phyloP scores from a whole-genome alignment of 139 green algal species.

The Axilococcus clingmanii region DNA sequence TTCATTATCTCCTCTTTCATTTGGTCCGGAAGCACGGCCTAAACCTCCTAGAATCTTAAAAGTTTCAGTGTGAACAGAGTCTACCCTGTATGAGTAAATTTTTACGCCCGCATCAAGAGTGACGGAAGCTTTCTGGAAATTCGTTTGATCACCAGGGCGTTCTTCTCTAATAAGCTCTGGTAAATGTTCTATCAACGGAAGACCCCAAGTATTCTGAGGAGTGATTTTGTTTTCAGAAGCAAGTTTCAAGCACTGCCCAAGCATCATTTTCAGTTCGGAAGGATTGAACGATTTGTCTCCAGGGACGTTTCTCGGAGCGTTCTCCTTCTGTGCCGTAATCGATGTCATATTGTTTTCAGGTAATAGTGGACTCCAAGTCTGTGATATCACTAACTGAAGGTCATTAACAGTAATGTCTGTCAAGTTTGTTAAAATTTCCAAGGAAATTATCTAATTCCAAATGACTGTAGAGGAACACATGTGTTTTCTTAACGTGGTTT shows the following conservation, averaged over 20 bases:
- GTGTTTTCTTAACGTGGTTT: too few relatives aligned
- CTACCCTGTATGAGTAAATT: slow-evolving; percentile 83
- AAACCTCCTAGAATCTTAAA: slow-evolving; percentile 65
- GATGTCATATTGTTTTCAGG: too few relatives aligned
- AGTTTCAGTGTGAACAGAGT: slow-evolving; percentile 69
- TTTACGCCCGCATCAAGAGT: slow-evolving; percentile 85
- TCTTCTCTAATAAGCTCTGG: slow-evolving; percentile 50
- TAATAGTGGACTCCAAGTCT: too few relatives aligned
- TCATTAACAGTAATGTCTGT: too few relatives aligned
- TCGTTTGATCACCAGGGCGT: slow-evolving; percentile 40
- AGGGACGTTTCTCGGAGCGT: too few relatives aligned
- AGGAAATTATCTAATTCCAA: too few relatives aligned
- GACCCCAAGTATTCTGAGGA: slow-evolving; percentile 68
- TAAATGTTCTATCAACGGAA: slow-evolving; percentile 82
- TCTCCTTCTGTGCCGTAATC: too few relatives aligned
- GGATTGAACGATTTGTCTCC: background rate
- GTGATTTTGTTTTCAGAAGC: slow-evolving; percentile 67
- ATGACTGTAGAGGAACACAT: too few relatives aligned
- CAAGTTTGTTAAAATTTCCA: too few relatives aligned
- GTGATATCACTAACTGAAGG: too few relatives aligned
- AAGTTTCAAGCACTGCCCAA: slow-evolving; percentile 73
- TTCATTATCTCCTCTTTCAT: slow-evolving; percentile 10
- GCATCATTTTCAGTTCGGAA: slow-evolving; percentile 23
- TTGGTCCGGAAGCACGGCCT: slow-evolving; percentile 19
- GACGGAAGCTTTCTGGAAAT: slow-evolving; percentile 80